Base-by-base conservation (phyloP, 352 stramenopile species). In the Phytophthora capsici region DNA sequence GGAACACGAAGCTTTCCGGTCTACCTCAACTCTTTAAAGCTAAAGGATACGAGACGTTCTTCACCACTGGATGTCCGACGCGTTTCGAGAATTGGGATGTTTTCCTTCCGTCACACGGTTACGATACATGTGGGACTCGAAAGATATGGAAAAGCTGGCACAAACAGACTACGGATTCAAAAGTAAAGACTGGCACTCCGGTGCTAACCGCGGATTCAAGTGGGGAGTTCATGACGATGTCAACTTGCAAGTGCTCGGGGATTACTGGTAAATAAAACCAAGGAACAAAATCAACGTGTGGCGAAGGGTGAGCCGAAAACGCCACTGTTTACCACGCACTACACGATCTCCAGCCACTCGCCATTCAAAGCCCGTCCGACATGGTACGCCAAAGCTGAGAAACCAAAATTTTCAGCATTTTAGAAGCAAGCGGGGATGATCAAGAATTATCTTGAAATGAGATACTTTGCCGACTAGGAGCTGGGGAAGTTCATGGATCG, bases 341-440 rank as follows among this genome's bases (percentile, higher is more conserved):
- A 86, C 59, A 84, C 76, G n/a, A 88, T 88, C 60, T 84, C 73
- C 12, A 85, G 73, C 36, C 79, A 88, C 57, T 58, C 23, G 52
- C 71, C 53, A 73, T 75, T 54, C 30, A 40, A 47, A 56, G 72
- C 4, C 47, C 60, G 61, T 3, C 71, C 78, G 1, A 52, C 62
- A 34, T 86, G 78, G 78, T 83, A 80, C 54, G 43, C 72, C 0
- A 30, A 69, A 53, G 78, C 53, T 1, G 49, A 51, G 10, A 73
- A 87, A 13, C 80, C 76, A 0, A 71, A 86, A 22, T 84, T 89
- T 37, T 84, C 78, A 4, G 45, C 59, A 4, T 58, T 89, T 12
- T 88, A 87, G 5, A 66, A 80, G 30, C 62, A 73, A 26, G 54
- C 48, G 0, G 51, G 70, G 32, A 57, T 81, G 14, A 59, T 80